Conservation (phyloP, 139 green algal species). For the Trebouxia sp. region DNA sequence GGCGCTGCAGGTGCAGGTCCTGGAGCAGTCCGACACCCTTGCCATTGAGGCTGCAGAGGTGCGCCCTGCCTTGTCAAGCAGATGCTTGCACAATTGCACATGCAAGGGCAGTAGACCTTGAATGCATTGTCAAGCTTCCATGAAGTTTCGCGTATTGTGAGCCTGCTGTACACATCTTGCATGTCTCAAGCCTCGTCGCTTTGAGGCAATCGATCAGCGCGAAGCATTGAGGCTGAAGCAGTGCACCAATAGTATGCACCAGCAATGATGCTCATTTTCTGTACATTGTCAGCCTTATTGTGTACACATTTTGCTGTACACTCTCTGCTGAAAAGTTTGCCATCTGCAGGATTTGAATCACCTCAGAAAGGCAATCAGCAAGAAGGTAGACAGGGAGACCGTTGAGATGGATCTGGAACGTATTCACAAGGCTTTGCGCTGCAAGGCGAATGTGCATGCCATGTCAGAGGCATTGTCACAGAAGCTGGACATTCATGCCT, state of each 20-base stretch:
- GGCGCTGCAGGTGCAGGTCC: slow-evolving; percentile 7
- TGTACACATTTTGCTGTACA: background rate
- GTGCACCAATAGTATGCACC: no score
- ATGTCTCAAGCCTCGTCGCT: no score
- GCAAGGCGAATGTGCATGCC: slow-evolving; percentile 24
- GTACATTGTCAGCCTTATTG: background rate
- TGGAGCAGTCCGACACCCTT: slow-evolving; percentile 14
- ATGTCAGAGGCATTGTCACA: slow-evolving; percentile 22
- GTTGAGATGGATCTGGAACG: background rate
- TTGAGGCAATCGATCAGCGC: no score
- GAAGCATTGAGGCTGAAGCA: no score
- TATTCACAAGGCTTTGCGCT: background rate
- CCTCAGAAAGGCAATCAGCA: slow-evolving; percentile 6
- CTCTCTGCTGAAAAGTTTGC: background rate
- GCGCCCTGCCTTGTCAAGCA: background rate
- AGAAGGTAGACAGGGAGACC: slow-evolving; percentile 10
- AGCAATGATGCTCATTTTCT: background rate
- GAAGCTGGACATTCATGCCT: slow-evolving; percentile 20
- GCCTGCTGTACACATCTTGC: no score
- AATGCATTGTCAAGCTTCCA: no score
- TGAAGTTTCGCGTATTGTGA: background rate
- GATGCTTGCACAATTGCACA: no score
- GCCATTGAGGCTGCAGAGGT: slow-evolving; percentile 17
- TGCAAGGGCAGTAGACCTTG: no score
- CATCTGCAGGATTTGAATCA: background rate